Conservation (phyloP, 306 rosid genomes). For the Cucurbita argyrosperma region DNA sequence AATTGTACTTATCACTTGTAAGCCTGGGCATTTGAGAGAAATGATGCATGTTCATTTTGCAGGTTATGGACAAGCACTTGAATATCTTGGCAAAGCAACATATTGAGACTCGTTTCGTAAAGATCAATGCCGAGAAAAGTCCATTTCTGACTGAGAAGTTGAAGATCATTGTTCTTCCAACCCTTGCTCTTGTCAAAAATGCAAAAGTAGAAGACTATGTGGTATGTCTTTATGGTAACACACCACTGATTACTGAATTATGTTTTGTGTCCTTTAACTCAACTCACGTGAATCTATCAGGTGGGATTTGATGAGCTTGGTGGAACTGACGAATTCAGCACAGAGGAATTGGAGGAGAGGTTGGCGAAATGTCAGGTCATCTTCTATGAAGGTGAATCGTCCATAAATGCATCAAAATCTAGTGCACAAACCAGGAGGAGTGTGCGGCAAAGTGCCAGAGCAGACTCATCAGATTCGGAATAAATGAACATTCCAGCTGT, state of each 20-base stretch:
- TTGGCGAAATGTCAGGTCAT: conserved; percentile 79
- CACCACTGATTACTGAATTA: background rate
- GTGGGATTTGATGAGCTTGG: conserved; percentile 98
- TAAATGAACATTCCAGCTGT: conserved; percentile 1
- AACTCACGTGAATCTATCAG: conserved; percentile 24
- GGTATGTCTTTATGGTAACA: conserved; percentile 29
- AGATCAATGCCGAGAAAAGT: conserved; percentile 82
- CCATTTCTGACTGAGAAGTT: conserved; percentile 89
- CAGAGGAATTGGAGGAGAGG: conserved; percentile 81
- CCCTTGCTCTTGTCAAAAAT: conserved; percentile 81
- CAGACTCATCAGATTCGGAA: conserved; percentile 89
- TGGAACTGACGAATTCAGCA: conserved; percentile 83
- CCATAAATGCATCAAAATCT: conserved; percentile 36
- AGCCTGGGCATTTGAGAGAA: conserved; percentile 4
- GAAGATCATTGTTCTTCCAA: conserved; percentile 83
- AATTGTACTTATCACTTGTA: background rate
- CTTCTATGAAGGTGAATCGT: conserved; percentile 70
- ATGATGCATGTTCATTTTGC: conserved; percentile 17
- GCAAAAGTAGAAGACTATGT: conserved; percentile 94
- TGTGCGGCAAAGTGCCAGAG: conserved; percentile 46
- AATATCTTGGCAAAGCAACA: conserved; percentile 73
- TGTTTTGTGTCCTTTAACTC: background rate
- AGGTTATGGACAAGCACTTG: conserved; percentile 94
- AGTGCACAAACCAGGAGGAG: conserved; percentile 33
- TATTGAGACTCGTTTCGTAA: conserved; percentile 73